Base-by-base conservation (phyloP, 148 eudicot species). In the Diospyros kaki region DNA sequence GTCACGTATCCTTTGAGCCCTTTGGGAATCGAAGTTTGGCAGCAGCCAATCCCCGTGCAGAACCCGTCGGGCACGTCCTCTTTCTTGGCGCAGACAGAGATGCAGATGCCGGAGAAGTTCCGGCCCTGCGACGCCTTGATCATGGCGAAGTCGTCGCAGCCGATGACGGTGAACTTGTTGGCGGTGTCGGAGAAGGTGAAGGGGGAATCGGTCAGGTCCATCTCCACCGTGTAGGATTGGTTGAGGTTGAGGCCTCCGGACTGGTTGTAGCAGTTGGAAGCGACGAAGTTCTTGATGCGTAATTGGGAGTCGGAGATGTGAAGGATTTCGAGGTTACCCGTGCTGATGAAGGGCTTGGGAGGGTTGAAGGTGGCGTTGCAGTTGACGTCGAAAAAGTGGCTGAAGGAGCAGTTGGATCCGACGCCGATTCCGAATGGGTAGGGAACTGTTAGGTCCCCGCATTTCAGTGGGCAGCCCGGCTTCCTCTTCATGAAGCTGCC, bases 31-130 rank as follows among this genome's bases (percentile, higher is more conserved):
- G 80, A 52, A 1, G 81, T 81, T 81, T 84, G 89, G 69, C 93
- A 85, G 39, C 93, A 89, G 4, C 89, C 91, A 12, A 76, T 77
- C 0, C 89, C 90, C 0, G 80, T 66, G 71, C 93, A 89, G 2
- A 54, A 72, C 4, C 87, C 89, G 10, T 76, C 72, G 1, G 59
- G 13, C 18, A 87, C 76, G 5, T 84, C 81, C 7, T 75, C 82
- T 0, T 9, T 58, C 5, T 46, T 68, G 1, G 80, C 59, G 60
- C 91, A 90, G 4, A 59, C 40, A 1, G 90, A 45, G 0, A 61
- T 59, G 67, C 88, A 86, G 1, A 82, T 86, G 39, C 75, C 74
- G 0, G 86, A 78, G 79, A 75, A 81, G 9, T 72, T 72, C 1
- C 53, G 61, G 7, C n/a, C 0, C 10, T 15, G 46, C 1, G 62